These are phyloP conservation scores for Vaccinium myrtillus DNA, from an alignment of 148 eudicot genomes.

Conservation along the genomic window DNA sequence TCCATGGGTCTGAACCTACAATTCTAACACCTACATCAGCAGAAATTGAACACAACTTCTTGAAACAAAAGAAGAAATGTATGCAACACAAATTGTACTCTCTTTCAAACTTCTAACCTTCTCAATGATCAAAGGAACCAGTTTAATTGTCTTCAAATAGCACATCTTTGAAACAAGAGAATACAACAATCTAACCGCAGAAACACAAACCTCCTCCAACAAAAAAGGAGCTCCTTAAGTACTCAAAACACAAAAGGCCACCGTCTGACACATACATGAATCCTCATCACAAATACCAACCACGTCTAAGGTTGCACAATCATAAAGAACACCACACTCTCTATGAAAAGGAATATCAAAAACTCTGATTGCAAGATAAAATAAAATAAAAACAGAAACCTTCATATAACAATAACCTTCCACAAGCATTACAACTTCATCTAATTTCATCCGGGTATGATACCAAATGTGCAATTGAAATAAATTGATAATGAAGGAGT, in stretches of 20 bases:
- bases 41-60: not conserved
- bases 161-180: not conserved
- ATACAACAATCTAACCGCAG: not conserved
- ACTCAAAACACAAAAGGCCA: not conserved
- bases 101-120: not conserved
- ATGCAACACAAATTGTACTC: not conserved
- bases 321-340: not conserved
- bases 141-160: not conserved
- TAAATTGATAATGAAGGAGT: too few relatives aligned
- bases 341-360: not conserved
- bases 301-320: not conserved
- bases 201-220: not conserved
- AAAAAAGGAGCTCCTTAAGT: not conserved
- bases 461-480: too few relatives aligned
- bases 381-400: not conserved
- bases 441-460: too few relatives aligned
- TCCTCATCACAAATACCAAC: not conserved
- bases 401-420: not conserved
- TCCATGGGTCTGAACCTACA: not conserved
- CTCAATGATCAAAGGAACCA: not conserved
- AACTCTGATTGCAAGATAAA: not conserved
- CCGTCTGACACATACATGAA: not conserved
- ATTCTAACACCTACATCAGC: not conserved
- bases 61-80: not conserved
- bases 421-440: not conserved